phyloP scores from a whole-genome alignment of 208 protist species.

The Trichomonas tenax region DNA sequence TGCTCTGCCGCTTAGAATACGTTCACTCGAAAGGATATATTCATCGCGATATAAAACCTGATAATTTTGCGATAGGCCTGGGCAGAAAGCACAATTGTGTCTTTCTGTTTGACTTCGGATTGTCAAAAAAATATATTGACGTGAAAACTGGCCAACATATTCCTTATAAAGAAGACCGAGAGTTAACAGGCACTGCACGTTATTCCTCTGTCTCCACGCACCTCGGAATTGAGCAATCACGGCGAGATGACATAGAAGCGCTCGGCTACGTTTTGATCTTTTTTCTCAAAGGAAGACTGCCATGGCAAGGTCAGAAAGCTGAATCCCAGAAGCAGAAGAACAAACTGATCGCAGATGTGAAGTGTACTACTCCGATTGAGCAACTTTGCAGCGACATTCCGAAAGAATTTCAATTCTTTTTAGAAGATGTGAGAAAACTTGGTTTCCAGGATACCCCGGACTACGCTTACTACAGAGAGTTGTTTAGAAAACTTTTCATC shows the following conservation, averaged over 20 bases:
- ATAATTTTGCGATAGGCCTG: neutral
- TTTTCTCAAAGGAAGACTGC: constrained; percentile 15
- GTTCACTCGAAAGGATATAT: neutral
- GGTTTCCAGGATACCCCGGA: neutral
- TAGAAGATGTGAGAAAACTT: neutral
- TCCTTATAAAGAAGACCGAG: neutral
- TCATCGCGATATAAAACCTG: neutral
- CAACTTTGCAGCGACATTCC: neutral
- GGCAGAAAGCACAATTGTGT: neutral
- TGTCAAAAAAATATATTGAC: neutral
- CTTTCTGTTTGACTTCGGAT: neutral
- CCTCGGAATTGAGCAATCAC: neutral
- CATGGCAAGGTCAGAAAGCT: neutral
- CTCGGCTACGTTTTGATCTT: constrained; percentile 4
- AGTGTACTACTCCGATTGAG: neutral
- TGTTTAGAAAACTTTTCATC: neutral
- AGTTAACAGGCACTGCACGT: neutral
- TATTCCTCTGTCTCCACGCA: neutral
- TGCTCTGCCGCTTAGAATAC: neutral
- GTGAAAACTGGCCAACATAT: neutral
- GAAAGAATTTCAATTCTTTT: neutral
- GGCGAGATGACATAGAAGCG: constrained; percentile 7
- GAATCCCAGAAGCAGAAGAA: neutral
- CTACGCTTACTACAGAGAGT: neutral
- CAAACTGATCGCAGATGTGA: neutral